phyloP scores from a whole-genome alignment of 345 rosid genomes.

The Stellera chamaejasme region DNA sequence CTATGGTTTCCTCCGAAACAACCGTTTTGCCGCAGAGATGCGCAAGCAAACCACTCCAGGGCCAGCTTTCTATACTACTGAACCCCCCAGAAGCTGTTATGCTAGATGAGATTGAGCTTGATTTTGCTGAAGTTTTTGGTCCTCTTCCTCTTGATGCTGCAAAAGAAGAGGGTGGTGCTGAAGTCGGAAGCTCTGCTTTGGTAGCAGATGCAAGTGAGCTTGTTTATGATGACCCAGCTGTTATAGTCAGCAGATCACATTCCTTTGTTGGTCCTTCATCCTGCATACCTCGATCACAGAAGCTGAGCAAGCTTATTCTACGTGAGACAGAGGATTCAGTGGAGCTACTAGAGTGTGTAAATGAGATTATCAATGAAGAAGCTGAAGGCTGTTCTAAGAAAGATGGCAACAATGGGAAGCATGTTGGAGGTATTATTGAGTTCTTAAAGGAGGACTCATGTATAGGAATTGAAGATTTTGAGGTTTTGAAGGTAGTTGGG shows the following conservation, averaged over 20 bases:
- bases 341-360: conserved; percentile 35
- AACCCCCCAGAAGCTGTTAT: conserved; percentile 33
- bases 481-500: conserved; percentile 83
- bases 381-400: conserved; percentile 24
- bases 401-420: conserved; percentile 19
- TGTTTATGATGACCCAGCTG: conserved; percentile 57
- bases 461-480: conserved; percentile 81
- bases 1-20: conserved; percentile 52
- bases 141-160: conserved; percentile 39
- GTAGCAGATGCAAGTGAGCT: conserved; percentile 29
- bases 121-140: conserved; percentile 71
- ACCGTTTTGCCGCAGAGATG: conserved; percentile 25
- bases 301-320: conserved; percentile 55
- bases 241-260: conserved; percentile 71
- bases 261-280: conserved; percentile 89
- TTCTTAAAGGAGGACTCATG: conserved; percentile 16
- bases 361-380: conserved; percentile 23
- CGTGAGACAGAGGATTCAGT: conserved; percentile 36
- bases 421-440: conserved; percentile 16
- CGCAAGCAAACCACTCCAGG: conserved; percentile 23
- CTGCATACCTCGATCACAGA: conserved; percentile 43
- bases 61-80: conserved; percentile 28
- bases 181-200: conserved; percentile 19
- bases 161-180: conserved; percentile 19
- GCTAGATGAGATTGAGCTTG: conserved; percentile 47